phyloP scores from a whole-genome alignment of 257 asterid genomes.

The Solanum pimpinellifolium region DNA sequence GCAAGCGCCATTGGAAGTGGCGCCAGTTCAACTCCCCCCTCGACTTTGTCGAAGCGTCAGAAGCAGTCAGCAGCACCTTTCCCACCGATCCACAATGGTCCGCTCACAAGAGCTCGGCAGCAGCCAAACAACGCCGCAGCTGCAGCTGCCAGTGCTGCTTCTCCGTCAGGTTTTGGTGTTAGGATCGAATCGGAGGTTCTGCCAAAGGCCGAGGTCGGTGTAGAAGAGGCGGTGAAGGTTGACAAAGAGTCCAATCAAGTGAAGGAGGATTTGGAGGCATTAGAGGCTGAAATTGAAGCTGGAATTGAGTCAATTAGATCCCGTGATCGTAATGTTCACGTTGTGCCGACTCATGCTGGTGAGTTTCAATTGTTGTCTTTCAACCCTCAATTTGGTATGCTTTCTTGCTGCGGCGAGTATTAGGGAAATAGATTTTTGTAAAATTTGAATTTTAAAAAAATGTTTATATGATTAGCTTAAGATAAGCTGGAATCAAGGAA shows the following conservation, averaged over 20 bases:
- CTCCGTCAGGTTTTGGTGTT: constrained; percentile 4
- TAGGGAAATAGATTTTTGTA: neutral
- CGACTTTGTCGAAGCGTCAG: constrained; percentile 65
- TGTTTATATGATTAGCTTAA: neutral
- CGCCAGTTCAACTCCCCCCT: constrained; percentile 40
- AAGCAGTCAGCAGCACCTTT: constrained; percentile 54
- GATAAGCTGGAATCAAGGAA: neutral
- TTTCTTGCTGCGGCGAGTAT: neutral
- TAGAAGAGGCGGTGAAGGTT: constrained; percentile 24
- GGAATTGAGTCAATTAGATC: constrained; percentile 50
- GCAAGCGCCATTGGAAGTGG: constrained; percentile 43
- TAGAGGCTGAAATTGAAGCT: constrained; percentile 76
- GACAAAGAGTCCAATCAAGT: constrained; percentile 39
- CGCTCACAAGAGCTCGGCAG: constrained; percentile 82
- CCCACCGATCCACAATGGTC: constrained; percentile 88
- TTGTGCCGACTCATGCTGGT: constrained; percentile 95
- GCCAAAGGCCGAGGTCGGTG: constrained; percentile 14
- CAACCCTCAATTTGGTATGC: neutral
- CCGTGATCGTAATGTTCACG: constrained; percentile 57
- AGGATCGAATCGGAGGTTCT: constrained; percentile 30
- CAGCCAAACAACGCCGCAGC: constrained; percentile 34
- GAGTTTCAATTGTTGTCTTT: constrained; percentile 5
- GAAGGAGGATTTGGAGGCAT: constrained; percentile 56
- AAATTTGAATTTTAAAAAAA: neutral
- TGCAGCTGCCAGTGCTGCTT: neutral